Conservation (phyloP, 352 stramenopile species). For the Phytophthora cactorum region DNA sequence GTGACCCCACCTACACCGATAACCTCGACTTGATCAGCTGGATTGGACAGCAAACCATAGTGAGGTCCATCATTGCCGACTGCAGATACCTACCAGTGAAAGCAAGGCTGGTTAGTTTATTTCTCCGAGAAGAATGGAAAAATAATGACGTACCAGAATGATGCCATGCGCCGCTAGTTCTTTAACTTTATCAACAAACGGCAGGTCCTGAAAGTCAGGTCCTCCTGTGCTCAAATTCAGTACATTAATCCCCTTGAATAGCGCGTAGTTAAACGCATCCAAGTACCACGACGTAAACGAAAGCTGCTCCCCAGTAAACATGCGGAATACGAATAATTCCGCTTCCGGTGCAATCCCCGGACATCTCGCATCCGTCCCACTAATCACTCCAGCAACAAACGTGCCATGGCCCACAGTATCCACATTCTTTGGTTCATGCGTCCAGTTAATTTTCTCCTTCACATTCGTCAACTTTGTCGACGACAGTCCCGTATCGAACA, state of each 20-base stretch:
- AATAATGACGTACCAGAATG: slow-evolving; percentile 53
- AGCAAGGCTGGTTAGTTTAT: slow-evolving; percentile 2
- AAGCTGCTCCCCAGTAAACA: slow-evolving; percentile 87
- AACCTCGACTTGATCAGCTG: slow-evolving; percentile 85
- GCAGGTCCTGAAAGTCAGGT: slow-evolving; percentile 83
- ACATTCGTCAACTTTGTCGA: slow-evolving; percentile 61
- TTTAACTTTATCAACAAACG: slow-evolving; percentile 91
- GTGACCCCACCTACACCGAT: slow-evolving; percentile 85
- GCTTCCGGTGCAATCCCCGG: slow-evolving; percentile 81
- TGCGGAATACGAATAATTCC: slow-evolving; percentile 82
- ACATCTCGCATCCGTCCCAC: slow-evolving; percentile 60
- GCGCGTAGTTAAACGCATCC: slow-evolving; percentile 90
- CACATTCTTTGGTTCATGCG: slow-evolving; percentile 75
- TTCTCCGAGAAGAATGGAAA: background rate
- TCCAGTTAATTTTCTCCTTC: slow-evolving; percentile 88
- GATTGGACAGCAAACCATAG: slow-evolving; percentile 87
- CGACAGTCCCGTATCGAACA: slow-evolving; percentile 89
- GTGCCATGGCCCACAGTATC: slow-evolving; percentile 86
- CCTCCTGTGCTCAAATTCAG: slow-evolving; percentile 90
- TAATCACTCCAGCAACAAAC: slow-evolving; percentile 84
- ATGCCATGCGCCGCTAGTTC: slow-evolving; percentile 82
- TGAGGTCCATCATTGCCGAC: slow-evolving; percentile 87
- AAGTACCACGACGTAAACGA: slow-evolving; percentile 93
- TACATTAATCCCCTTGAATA: slow-evolving; percentile 77
- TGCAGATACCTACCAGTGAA: slow-evolving; percentile 60